Evolutionary conservation across 2,329 filamentous ascomycete species (phyloP).

Genomic region (Colletotrichum theobromicola): DNA sequence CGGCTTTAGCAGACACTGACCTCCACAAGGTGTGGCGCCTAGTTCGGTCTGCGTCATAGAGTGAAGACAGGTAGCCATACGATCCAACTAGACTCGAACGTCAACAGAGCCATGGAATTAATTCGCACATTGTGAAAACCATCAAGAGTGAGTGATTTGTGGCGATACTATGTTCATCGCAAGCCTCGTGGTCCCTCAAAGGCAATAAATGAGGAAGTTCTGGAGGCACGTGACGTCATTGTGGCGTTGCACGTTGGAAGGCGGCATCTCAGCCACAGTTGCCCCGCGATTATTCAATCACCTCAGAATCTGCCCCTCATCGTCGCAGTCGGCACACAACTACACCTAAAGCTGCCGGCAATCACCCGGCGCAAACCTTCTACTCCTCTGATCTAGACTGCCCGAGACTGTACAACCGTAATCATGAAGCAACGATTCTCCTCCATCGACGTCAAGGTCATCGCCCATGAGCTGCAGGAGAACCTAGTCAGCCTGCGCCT

Average conservation of each 20-base stretch:
- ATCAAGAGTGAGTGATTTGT: not conserved
- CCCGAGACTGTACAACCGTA: not conserved
- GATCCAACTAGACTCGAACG: not conserved
- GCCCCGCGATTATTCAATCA: conserved; percentile 19
- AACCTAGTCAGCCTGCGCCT: conserved; percentile 80
- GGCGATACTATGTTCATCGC: not conserved
- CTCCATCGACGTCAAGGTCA: conserved; percentile 84
- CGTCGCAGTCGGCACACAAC: not conserved
- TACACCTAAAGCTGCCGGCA: not conserved
- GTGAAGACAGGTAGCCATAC: not conserved
- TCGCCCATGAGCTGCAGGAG: conserved; percentile 87
- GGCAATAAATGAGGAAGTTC: not conserved
- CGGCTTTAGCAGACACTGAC: not conserved
- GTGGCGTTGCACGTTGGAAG: not conserved
- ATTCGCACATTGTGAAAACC: not conserved
- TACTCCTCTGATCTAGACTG: not conserved
- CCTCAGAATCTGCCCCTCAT: conserved; percentile 20
- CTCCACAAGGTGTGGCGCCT: not conserved
- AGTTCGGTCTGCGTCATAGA: not conserved
- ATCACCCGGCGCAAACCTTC: not conserved
- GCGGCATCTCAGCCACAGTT: conserved; percentile 16
- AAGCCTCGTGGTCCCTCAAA: not conserved
- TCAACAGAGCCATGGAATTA: not conserved
- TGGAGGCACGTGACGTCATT: conserved; percentile 18
- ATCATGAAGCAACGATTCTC: conserved; percentile 82